phyloP scores from a whole-genome alignment of 106 monocot genomes.

The Allium cepa region DNA sequence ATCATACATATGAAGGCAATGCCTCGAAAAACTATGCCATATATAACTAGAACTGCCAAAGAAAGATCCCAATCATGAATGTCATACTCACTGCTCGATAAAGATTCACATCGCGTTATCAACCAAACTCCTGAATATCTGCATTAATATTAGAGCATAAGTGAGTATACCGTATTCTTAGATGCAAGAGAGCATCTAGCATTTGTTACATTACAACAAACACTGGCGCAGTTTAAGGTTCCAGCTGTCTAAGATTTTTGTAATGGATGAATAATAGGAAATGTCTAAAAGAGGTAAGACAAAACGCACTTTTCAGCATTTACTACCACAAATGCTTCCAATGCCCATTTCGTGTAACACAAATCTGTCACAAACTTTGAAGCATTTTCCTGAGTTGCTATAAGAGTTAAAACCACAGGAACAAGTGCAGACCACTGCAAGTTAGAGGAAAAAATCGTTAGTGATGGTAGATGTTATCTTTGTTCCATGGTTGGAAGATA shows the following conservation, averaged over 20 bases:
- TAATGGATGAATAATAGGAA: neutral
- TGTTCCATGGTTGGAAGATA: no score
- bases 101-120: constrained; percentile 66
- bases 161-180: no score
- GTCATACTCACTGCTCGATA: constrained; percentile 41
- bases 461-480: no score
- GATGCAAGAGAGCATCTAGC: no score
- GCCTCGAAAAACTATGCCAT: constrained; percentile 65
- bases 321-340: constrained; percentile 74
- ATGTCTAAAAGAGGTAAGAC: neutral
- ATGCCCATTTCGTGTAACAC: constrained; percentile 92
- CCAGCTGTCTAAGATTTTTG: no score
- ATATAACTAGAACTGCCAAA: constrained; percentile 43
- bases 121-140: constrained; percentile 93
- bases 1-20: constrained; percentile 81
- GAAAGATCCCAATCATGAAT: constrained; percentile 56
- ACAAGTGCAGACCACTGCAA: constrained; percentile 87
- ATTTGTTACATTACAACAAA: no score
- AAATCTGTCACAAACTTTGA: constrained; percentile 33
- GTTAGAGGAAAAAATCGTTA: neutral
- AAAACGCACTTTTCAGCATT: constrained; percentile 61
- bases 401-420: constrained; percentile 77
- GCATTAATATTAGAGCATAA: constrained; percentile 3
- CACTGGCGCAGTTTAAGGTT: no score
- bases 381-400: constrained; percentile 49